phyloP scores from a whole-genome alignment of 2,329 filamentous ascomycete genomes.

The Fonsecaea pedrosoi region DNA sequence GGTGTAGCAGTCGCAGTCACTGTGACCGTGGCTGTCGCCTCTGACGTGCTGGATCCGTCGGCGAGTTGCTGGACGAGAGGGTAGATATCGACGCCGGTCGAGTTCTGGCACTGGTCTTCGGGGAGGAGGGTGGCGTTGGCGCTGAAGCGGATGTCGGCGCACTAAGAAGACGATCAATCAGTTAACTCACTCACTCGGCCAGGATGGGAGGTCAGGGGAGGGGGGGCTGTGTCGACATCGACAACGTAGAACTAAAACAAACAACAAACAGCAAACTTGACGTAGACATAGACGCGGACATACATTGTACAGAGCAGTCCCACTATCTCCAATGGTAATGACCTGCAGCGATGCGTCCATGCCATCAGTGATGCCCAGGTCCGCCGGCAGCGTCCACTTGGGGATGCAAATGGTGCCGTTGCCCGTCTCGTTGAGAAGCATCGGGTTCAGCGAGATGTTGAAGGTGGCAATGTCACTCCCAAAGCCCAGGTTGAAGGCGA shows the following conservation, averaged over 20 bases:
- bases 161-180: slow-evolving; percentile 41
- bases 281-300: slow-evolving; percentile 30
- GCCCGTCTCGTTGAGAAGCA: slow-evolving; percentile 56
- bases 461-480: slow-evolving; percentile 51
- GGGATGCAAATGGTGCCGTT: slow-evolving; percentile 56
- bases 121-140: slow-evolving; percentile 47
- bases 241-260: too few relatives aligned
- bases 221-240: too few relatives aligned
- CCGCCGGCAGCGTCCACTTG: slow-evolving; percentile 45
- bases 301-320: slow-evolving; percentile 57
- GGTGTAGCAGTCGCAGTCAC: slow-evolving; percentile 22
- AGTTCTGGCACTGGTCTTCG: slow-evolving; percentile 49
- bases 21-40: slow-evolving; percentile 22
- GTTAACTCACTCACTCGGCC: not conserved
- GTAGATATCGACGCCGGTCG: slow-evolving; percentile 48
- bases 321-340: slow-evolving; percentile 51
- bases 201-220: not conserved
- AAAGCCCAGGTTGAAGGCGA: slow-evolving; percentile 56
- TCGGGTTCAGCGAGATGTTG: slow-evolving; percentile 52
- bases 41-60: slow-evolving; percentile 10
- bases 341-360: slow-evolving; percentile 54
- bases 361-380: slow-evolving; percentile 44
- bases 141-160: slow-evolving; percentile 54
- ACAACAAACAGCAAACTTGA: too few relatives aligned
- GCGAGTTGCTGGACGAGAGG: slow-evolving; percentile 33